Base-by-base conservation (phyloP, 2,329 filamentous ascomycete species). In the Magnaporthiopsis poae region DNA sequence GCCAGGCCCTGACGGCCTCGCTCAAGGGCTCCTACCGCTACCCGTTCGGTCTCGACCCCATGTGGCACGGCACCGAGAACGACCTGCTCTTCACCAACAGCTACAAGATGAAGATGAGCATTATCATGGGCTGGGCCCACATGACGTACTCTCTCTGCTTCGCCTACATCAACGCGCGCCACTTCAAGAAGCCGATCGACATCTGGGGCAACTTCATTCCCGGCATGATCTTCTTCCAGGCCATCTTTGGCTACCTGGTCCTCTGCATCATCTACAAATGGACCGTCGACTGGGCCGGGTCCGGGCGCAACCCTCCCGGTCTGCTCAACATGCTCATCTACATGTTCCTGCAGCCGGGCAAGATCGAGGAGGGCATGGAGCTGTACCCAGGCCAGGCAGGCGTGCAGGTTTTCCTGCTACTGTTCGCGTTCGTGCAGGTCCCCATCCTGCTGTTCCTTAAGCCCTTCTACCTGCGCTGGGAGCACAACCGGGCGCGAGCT, bases 91-190 rank as follows among this genome's bases (percentile, higher is more conserved):
- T 99, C 81, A 90, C 87, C 77, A 99, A 99, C 89, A 96, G 91
- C 79, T 96, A 95, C 85, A 99, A 99, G 88, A 99, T 99, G 95
- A 99, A 99, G 84, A 90, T 99, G 80, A 96, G 91, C 81, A 97
- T 99, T 75, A 86, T 99, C 71, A 85, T 99, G 70, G 95, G 96
- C 77, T 99, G 96, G 95, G 87, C 87, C 68, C 93, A 97, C 81
- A 99, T 99, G 95, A 99, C 95, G 3, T 99, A 96, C 80, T 98
- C 95, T 25, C 86, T 99, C 62, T 93, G 90, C 81, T 89, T 96
- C 75, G 89, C 95, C 31, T 95, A 90, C 74, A 86, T 96, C 83
- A 99, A 99, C 75, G 94, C 92, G 64, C 88, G 89, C 67, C 92
- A 97, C 79, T 99, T 98, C 84, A 94, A 93, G 82, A 91, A 89